Evolutionary conservation across 2,329 filamentous ascomycete genomes (phyloP).

Genomic region (Phaeophleospora eucalypticola): DNA sequence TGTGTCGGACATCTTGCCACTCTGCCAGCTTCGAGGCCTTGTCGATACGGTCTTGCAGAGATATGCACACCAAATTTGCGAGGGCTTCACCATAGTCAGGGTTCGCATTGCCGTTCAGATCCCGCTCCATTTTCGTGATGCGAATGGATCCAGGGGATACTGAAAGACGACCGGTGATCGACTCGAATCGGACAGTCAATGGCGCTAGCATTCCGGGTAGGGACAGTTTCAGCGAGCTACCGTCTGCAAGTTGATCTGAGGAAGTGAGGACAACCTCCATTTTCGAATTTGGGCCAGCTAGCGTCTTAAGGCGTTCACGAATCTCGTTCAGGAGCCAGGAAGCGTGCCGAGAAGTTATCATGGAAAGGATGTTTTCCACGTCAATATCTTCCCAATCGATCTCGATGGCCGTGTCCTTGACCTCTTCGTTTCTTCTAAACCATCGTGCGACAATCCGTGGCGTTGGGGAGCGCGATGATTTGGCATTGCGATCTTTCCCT

Average conservation of each 20-base stretch:
- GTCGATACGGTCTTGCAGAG: conserved; percentile 57
- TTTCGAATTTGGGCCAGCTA: conserved; percentile 24
- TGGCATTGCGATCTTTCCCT: conserved; percentile 40
- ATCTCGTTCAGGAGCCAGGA: conserved; percentile 67
- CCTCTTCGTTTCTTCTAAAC: conserved; percentile 78
- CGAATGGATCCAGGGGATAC: conserved; percentile 55
- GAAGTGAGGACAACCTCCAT: conserved; percentile 45
- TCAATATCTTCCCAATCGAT: conserved; percentile 67
- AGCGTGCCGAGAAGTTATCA: conserved; percentile 70
- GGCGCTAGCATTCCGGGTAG: conserved; percentile 58
- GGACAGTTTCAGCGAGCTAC: conserved; percentile 65
- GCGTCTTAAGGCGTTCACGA: conserved; percentile 54
- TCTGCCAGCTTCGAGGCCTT: conserved; percentile 59
- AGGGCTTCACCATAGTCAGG: conserved; percentile 29
- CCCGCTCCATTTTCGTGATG: conserved; percentile 53
- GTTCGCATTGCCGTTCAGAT: conserved; percentile 60
- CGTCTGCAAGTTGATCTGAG: conserved; percentile 59
- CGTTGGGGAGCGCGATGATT: conserved; percentile 31
- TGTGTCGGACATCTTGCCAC: conserved; percentile 54
- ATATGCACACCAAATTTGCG: conserved; percentile 10
- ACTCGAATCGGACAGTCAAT: conserved; percentile 65
- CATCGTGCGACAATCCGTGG: conserved; percentile 62
- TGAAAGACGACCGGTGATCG: conserved; percentile 71
- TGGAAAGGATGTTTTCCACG: conserved; percentile 67
- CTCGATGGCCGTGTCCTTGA: conserved; percentile 59